These are phyloP conservation scores for Sistotremastrum niveocremeum DNA, from an alignment of 768 basidiomycete genomes.

Conservation along the genomic window DNA sequence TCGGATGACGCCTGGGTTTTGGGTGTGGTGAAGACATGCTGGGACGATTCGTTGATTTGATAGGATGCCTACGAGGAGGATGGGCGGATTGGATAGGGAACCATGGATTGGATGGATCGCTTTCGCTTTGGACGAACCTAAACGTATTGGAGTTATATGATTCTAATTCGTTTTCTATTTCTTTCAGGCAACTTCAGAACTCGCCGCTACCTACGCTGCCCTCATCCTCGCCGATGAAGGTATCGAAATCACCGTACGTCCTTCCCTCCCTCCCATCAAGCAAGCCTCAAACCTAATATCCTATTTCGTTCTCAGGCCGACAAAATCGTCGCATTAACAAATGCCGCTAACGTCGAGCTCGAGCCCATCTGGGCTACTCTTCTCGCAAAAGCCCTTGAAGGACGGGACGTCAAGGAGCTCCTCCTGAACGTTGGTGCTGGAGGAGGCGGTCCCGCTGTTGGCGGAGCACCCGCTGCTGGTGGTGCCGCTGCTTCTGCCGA, in stretches of 20 bases:
- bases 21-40: too few relatives aligned
- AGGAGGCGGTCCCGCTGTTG: constrained; percentile 71
- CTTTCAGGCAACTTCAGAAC: constrained; percentile 48
- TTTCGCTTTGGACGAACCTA: too few relatives aligned
- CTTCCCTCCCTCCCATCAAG: neutral
- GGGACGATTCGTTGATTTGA: too few relatives aligned
- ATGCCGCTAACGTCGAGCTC: constrained; percentile 71
- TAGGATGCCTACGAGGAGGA: too few relatives aligned
- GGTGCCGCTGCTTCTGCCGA: constrained; percentile 46
- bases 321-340: constrained; percentile 78
- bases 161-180: too few relatives aligned
- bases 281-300: constrained; percentile 2
- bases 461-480: constrained; percentile 33
- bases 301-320: constrained; percentile 46
- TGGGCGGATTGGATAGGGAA: too few relatives aligned
- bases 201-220: constrained; percentile 91
- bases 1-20: too few relatives aligned
- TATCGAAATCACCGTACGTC: constrained; percentile 89
- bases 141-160: too few relatives aligned
- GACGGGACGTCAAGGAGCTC: constrained; percentile 93
- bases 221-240: constrained; percentile 98
- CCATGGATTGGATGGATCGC: too few relatives aligned
- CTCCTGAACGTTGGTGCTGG: constrained; percentile 91
- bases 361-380: constrained; percentile 97
- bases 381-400: constrained; percentile 95